A percentile compares a stretch with the other conserved stretches of the same genome.
These are phyloP conservation scores for Pseudevernia furfuracea DNA, from an alignment of 495 filamentous ascomycete species.

Conservation along the genomic window DNA sequence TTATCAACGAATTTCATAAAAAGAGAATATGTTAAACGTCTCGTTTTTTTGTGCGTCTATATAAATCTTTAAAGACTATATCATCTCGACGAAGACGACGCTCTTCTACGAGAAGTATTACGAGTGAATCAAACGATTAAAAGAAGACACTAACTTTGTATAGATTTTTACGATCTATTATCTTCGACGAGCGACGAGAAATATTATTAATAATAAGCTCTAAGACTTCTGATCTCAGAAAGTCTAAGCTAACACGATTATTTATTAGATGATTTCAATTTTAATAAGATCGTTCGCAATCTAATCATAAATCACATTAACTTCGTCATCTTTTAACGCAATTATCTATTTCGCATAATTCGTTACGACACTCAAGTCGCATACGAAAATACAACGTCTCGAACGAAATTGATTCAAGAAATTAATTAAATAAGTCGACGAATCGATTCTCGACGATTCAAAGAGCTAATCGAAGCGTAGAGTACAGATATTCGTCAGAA, in stretches of 20 bases:
- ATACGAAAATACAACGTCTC: conserved; percentile 10
- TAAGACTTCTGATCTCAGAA: background rate
- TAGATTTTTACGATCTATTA: conserved; percentile 22
- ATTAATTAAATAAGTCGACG: conserved; percentile 16
- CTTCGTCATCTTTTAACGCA: conserved; percentile 19
- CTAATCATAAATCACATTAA: conserved; percentile 20
- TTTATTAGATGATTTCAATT: conserved; percentile 21
- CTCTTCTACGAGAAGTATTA: conserved; percentile 8
- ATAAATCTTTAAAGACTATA: background rate
- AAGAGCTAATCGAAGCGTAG: conserved; percentile 12
- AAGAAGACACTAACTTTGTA: conserved; percentile 17
- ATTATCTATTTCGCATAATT: conserved; percentile 24
- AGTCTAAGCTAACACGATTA: background rate
- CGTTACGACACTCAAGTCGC: conserved; percentile 20
- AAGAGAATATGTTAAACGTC: conserved; percentile 12
- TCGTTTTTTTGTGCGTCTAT: conserved; percentile 14
- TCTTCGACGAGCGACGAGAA: conserved; percentile 17
- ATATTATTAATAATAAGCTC: conserved; percentile 21
- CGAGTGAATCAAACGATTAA: conserved; percentile 10
- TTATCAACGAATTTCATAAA: conserved; percentile 17
- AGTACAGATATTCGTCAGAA: conserved; percentile 5
- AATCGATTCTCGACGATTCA: conserved; percentile 12
- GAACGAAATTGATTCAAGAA: conserved; percentile 14
- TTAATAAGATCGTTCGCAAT: conserved; percentile 15
- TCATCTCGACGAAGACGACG: background rate